phyloP scores from a whole-genome alignment of 2,329 filamentous ascomycete species.

The Venturia nashicola region DNA sequence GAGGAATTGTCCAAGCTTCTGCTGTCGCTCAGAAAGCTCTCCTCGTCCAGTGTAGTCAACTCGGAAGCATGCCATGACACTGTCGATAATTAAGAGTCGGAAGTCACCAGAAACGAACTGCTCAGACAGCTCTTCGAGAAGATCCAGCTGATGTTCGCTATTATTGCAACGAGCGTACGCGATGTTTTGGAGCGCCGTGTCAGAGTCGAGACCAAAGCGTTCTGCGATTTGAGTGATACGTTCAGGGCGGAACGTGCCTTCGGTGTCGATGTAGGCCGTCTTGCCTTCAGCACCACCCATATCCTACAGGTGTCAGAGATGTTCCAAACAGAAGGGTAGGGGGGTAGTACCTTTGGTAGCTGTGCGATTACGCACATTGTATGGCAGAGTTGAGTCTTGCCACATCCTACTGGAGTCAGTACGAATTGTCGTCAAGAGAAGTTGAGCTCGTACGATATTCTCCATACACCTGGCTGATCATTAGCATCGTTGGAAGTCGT shows the following conservation, averaged over 20 bases:
- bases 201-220: constrained; percentile 48
- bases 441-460: constrained; percentile 34
- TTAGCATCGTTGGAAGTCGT: neutral
- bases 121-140: constrained; percentile 47
- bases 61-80: constrained; percentile 57
- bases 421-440: neutral
- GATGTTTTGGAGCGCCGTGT: constrained; percentile 53
- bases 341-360: constrained; percentile 31
- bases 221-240: constrained; percentile 56
- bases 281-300: constrained; percentile 57
- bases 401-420: constrained; percentile 34
- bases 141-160: constrained; percentile 53
- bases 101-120: constrained; percentile 53
- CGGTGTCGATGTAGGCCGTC: constrained; percentile 54
- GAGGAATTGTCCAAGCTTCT: constrained; percentile 54
- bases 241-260: constrained; percentile 56
- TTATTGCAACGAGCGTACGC: constrained; percentile 52
- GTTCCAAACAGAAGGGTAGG: neutral
- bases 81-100: constrained; percentile 55
- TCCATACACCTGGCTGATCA: constrained; percentile 34
- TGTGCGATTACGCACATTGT: constrained; percentile 56
- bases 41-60: constrained; percentile 56
- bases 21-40: constrained; percentile 55
- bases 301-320: constrained; percentile 25
- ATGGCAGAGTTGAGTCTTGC: constrained; percentile 58